Percentiles rank a stretch among this genome's conserved stretches.
Conservation (phyloP, 257 asterid genomes). For the Paraleonurus japonicus region DNA sequence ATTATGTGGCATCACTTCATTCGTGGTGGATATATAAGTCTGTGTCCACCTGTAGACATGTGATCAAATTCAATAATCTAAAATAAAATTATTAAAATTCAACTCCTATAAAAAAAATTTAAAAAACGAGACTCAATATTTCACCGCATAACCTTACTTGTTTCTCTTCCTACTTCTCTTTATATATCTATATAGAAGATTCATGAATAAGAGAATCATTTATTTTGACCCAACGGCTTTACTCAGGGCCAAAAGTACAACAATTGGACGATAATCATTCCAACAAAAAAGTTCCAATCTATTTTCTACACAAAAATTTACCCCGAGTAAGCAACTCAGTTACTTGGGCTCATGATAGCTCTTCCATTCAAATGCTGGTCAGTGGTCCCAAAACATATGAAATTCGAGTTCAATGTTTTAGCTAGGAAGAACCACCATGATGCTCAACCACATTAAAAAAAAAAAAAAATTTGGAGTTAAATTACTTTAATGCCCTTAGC, state of each 20-base stretch:
- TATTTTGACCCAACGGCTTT: neutral
- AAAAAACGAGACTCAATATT: too few species aligned
- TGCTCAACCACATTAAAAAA: neutral
- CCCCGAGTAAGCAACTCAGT: neutral
- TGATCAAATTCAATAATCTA: too few species aligned
- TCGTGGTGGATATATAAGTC: too few species aligned
- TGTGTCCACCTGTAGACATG: too few species aligned
- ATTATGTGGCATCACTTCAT: too few species aligned
- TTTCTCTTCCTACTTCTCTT: too few species aligned
- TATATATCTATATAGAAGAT: too few species aligned
- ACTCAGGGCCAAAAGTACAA: neutral
- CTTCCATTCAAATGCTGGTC: neutral
- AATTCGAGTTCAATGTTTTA: neutral
- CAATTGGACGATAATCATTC: neutral
- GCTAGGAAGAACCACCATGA: constrained; percentile 10
- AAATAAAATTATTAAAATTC: too few species aligned
- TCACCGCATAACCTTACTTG: too few species aligned
- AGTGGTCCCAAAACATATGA: neutral
- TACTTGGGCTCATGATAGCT: neutral
- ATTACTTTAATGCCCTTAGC: constrained; percentile 42
- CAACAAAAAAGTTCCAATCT: neutral
- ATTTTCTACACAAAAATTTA: neutral
- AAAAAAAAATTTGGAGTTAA: neutral
- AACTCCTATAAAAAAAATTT: too few species aligned
- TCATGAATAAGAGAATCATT: neutral